phyloP scores from a whole-genome alignment of 2,329 filamentous ascomycete species.

The Tolypocladium capitatum region DNA sequence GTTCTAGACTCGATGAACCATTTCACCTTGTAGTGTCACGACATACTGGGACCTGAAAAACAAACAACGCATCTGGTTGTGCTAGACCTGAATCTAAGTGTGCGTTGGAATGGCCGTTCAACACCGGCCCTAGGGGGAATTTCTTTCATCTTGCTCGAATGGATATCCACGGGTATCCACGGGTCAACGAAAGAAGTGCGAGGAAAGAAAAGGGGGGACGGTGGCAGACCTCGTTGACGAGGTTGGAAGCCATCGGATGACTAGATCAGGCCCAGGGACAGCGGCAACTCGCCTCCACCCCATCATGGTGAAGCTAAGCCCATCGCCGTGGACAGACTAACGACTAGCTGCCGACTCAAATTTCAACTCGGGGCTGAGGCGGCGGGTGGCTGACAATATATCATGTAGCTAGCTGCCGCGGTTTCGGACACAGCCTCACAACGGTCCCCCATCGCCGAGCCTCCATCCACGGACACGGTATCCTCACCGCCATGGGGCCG shows the following conservation, averaged over 20 bases:
- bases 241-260: too few species aligned
- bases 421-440: neutral
- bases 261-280: too few species aligned
- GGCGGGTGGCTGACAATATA: neutral
- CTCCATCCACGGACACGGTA: neutral
- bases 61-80: too few species aligned
- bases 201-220: neutral
- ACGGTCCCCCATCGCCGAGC: neutral
- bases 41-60: too few species aligned
- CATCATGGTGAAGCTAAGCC: too few species aligned
- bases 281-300: neutral
- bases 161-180: neutral
- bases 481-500: neutral
- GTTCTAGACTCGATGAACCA: neutral
- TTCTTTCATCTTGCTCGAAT: neutral
- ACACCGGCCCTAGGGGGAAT: neutral
- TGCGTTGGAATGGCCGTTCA: neutral
- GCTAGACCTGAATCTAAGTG: too few species aligned
- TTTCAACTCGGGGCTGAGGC: neutral
- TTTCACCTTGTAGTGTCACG: too few species aligned
- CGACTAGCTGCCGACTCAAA: neutral
- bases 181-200: too few species aligned
- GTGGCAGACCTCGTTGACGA: too few species aligned
- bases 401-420: neutral
- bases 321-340: too few species aligned